These are phyloP conservation scores for Priceomyces medius DNA, from an alignment of 805 yeast genomes.

Conservation along the genomic window DNA sequence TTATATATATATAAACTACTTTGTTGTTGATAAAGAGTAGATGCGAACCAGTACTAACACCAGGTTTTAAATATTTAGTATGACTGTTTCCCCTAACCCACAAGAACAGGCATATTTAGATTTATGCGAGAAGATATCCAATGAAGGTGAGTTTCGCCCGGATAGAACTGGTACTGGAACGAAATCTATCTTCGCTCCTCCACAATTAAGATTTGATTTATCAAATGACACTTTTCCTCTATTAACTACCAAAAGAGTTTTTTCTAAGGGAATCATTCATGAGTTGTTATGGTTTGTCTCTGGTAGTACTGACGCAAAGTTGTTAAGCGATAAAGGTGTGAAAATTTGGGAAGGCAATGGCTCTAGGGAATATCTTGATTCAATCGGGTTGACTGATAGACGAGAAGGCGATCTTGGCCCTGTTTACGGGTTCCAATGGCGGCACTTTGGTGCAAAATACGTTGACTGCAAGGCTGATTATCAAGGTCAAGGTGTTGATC, in stretches of 20 bases:
- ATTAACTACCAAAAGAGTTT: conserved; percentile 89
- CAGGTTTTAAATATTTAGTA: too few relatives aligned
- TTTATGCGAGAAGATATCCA: conserved; percentile 71
- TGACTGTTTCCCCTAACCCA: conserved; percentile 32
- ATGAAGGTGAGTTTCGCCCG: conserved; percentile 85
- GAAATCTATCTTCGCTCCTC: conserved; percentile 86
- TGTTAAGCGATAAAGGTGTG: conserved; percentile 78
- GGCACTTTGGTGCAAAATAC: conserved; percentile 97
- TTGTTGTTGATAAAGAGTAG: too few relatives aligned
- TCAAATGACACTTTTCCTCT: conserved; percentile 76
- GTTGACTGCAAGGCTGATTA: conserved; percentile 84
- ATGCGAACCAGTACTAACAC: too few relatives aligned
- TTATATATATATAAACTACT: neutral
- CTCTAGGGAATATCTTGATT: conserved; percentile 84
- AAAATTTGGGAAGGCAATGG: conserved; percentile 99
- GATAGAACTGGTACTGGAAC: conserved; percentile 99
- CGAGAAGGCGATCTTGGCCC: conserved; percentile 97
- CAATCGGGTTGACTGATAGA: conserved; percentile 73
- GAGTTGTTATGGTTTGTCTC: conserved; percentile 91
- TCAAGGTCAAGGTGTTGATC: conserved; percentile 86
- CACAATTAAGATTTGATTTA: conserved; percentile 82
- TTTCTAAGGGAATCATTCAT: conserved; percentile 81
- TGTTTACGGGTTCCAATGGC: conserved; percentile 98
- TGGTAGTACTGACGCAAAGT: conserved; percentile 86
- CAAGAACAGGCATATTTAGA: conserved; percentile 89